Evolutionary conservation across 495 filamentous ascomycete species (phyloP), one percentile per base, ranked within the genome.

Genomic region (Lepidopterella palustris): DNA sequence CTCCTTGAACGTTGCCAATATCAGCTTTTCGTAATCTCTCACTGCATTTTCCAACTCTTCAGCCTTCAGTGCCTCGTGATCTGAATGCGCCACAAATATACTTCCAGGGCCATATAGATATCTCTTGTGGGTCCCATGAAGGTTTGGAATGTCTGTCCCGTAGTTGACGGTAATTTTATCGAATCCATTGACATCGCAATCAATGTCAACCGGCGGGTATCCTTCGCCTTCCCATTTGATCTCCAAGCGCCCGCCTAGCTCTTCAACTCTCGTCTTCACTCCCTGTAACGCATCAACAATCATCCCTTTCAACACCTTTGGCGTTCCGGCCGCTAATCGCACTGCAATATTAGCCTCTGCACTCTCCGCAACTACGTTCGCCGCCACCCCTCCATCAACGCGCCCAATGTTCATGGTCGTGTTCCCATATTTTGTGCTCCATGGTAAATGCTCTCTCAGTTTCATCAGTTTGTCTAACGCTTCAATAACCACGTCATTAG

Each of bases 101-200:
- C 77, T 88, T 0, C 92, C 92, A 0, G 89, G 91, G 0, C 90
- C 92, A 74, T 91, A 97, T 39, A 96, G 75, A 71, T 96, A 97
- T 53, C 84, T 80, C 72, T 86, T 88, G 50, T 92, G 87, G 27
- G 84, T 78, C 5, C 84, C 82, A 20, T 82, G 62, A 45, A 97
- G 68, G 58, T 89, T 84, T 0, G 89, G 87, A 29, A 96, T 84
- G 72, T 97, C 92, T 9, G 92, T 97, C 3, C 92, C 92, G 68
- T 97, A 97, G 60, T 95, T 95, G 2, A 89, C 89, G 0, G 87
- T 83, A 10, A 83, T 84, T 0, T 82, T 84, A 28, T 91, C 81
- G 59, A 96, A 96, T 0, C 89, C 91, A 8, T 86, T 80, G 15
- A 97, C 83, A 71, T 96, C 90, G 53, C 81, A 81, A 67, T 92